Conservation (phyloP, 129 eudicot species). For the Arctium lappa region DNA sequence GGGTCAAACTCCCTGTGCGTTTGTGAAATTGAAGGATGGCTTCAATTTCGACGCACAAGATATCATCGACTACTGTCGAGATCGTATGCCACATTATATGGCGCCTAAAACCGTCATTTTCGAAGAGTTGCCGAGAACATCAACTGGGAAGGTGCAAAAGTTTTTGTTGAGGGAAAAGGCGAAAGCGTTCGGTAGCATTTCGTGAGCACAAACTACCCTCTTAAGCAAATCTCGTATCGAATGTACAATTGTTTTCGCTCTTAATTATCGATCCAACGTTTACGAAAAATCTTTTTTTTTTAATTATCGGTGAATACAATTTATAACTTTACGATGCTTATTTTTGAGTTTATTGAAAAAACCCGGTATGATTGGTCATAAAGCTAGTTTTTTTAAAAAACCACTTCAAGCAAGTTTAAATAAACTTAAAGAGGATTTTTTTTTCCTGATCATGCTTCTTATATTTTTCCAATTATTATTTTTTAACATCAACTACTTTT, state of each 20-base stretch:
- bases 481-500: too few species aligned
- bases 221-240: not conserved
- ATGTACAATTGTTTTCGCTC: constrained; percentile 11
- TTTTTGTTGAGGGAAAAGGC: constrained; percentile 63
- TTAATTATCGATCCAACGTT: too few species aligned
- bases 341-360: too few species aligned
- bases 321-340: too few species aligned
- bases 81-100: constrained; percentile 64
- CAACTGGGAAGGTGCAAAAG: constrained; percentile 77
- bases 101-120: constrained; percentile 59
- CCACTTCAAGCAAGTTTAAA: too few species aligned
- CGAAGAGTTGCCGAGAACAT: constrained; percentile 61
- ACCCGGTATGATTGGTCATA: too few species aligned
- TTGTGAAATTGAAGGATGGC: constrained; percentile 66
- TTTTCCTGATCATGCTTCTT: too few species aligned
- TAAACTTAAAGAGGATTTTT: too few species aligned
- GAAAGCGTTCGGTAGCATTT: constrained; percentile 57
- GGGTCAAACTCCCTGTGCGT: constrained; percentile 78
- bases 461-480: too few species aligned
- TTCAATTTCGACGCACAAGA: constrained; percentile 30
- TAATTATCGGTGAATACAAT: not conserved
- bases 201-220: not conserved
- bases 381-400: too few species aligned
- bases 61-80: constrained; percentile 51
- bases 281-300: too few species aligned